Base-by-base conservation (phyloP, 495 filamentous ascomycete species). In the Penicilliopsis zonata region DNA sequence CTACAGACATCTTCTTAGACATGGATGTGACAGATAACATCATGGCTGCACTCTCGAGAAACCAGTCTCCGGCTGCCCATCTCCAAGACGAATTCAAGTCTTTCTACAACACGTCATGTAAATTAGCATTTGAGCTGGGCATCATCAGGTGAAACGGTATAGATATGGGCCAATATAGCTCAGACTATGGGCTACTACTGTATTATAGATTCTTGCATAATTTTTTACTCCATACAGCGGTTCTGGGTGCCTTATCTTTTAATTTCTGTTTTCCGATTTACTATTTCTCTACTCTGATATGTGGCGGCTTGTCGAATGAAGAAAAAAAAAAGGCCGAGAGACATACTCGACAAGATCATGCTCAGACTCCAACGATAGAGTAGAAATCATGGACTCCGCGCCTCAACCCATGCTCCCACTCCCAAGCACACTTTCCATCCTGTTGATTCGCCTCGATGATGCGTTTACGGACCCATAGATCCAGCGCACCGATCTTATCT, bases 381-480 rank as follows among this genome's bases (percentile, higher is more conserved):
- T 62, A 47, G 38, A 71, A 67, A 18, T 61, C 57, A 9, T 19
- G 33, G 15, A 67, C 43, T 0, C 65, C 71, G 38, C 50, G 41
- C 28, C 67, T 37, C 13, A 74, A 46, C 2, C 68, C 69, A 37
- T 62, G 62, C 44, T 74, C 71, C 50, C 55, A 74, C 35, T 70
- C 59, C 63, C 65, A 67, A 6, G 53, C 44, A 37, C 55, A 65
- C 24, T 46, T 40, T 10, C 58, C 61, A 21, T 32, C 38, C 32
- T 47, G 21, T 12, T 59, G 44, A 16, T 55, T 59, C 26, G 48
- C 50, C 39, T 72, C 68, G 12, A 48, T 21, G 13, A 73, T 37
- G 30, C 72, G 59, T 58, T 72, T 72, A 41, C 55, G 36, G 17
- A 60, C 43, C 72, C 72, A 75, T 19, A 69, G 30, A 30, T 74